phyloP scores from a whole-genome alignment of 78 protist species.

The Protostelium mycophagum region DNA sequence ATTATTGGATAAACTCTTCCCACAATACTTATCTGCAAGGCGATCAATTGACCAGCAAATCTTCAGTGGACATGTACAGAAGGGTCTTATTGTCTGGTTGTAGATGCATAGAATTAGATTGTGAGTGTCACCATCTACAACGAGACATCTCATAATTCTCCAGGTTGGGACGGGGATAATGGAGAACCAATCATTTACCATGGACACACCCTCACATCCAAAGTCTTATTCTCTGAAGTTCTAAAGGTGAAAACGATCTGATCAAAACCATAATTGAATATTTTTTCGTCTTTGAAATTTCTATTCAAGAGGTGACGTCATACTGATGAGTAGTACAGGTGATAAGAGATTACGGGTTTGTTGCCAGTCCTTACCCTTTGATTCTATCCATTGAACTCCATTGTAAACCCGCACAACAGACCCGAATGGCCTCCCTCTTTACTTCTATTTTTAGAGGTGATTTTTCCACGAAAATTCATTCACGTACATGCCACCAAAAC shows the following conservation, averaged over 20 bases:
- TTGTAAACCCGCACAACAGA: conserved; percentile 43
- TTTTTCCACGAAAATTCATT: no score
- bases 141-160: neutral
- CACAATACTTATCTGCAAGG: conserved; percentile 90
- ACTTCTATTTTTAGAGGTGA: conserved; percentile 20
- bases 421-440: conserved; percentile 37
- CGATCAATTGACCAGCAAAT: conserved; percentile 71
- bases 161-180: conserved; percentile 89
- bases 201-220: conserved; percentile 82
- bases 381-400: conserved; percentile 79
- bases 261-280: no score
- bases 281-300: no score
- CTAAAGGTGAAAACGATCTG: conserved; percentile 1
- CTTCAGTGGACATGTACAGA: conserved; percentile 66
- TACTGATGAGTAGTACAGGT: neutral
- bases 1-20: conserved; percentile 28
- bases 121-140: neutral
- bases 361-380: conserved; percentile 75
- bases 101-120: conserved; percentile 70
- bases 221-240: conserved; percentile 60
- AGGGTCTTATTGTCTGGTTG: conserved; percentile 47
- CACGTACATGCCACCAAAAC: no score
- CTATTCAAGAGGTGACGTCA: no score
- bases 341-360: conserved; percentile 53
- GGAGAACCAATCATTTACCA: conserved; percentile 87